These are phyloP conservation scores for Aciculoconidium aculeatum DNA, from an alignment of 805 yeast species.

Conservation along the genomic window DNA sequence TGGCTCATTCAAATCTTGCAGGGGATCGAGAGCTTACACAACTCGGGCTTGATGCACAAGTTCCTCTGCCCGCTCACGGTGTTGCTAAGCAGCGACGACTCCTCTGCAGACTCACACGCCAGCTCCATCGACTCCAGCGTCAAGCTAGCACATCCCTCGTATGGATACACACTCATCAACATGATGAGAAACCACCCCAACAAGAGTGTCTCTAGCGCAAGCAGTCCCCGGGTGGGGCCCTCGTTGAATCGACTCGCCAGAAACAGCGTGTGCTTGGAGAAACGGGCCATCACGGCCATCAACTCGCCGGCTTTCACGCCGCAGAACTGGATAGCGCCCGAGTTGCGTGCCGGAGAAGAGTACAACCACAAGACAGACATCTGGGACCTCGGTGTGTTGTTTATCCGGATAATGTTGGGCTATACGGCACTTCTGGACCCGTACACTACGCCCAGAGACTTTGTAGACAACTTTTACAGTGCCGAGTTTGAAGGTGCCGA, in stretches of 20 bases:
- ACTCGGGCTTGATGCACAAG: slow-evolving; percentile 76
- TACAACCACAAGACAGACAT: slow-evolving; percentile 83
- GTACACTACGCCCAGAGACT: slow-evolving; percentile 43
- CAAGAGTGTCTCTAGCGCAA: neutral
- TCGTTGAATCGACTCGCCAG: too few species aligned
- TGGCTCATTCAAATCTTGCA: slow-evolving; percentile 89
- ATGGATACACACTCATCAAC: slow-evolving; percentile 25
- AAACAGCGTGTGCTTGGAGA: too few species aligned
- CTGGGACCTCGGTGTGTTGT: slow-evolving; percentile 85
- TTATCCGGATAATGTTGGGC: slow-evolving; percentile 37
- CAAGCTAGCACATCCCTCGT: slow-evolving; percentile 56
- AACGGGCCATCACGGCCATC: too few species aligned
- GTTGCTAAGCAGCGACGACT: slow-evolving; percentile 15
- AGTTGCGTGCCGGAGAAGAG: slow-evolving; percentile 35
- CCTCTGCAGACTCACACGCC: too few species aligned
- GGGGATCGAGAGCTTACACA: slow-evolving; percentile 78
- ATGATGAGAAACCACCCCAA: slow-evolving; percentile 22
- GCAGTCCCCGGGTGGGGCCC: too few species aligned
- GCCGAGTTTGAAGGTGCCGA: slow-evolving; percentile 48
- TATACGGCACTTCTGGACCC: slow-evolving; percentile 60
- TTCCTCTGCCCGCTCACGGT: slow-evolving; percentile 55
- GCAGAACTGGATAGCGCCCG: slow-evolving; percentile 76
- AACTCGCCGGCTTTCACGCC: slow-evolving; percentile 18
- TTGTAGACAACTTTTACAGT: slow-evolving; percentile 18
- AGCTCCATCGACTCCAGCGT: too few species aligned